These are phyloP conservation scores for Pseudopithomyces chartarum DNA, from an alignment of 2,329 filamentous ascomycete species.

Conservation along the genomic window DNA sequence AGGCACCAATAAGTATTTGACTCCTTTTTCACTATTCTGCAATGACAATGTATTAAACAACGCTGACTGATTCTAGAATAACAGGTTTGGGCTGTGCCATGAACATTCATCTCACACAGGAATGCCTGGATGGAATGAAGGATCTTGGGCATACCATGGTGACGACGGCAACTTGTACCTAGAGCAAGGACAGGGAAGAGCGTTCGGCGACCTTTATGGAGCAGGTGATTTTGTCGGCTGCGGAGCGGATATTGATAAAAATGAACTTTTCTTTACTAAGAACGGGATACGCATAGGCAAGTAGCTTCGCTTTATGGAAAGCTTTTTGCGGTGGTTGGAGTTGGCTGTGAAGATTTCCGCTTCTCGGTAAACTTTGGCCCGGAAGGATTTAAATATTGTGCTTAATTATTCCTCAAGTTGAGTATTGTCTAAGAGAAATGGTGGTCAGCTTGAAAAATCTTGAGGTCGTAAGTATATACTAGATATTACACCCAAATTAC, in stretches of 20 bases:
- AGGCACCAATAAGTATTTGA: not conserved
- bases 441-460: not conserved
- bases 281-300: not conserved
- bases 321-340: conserved; percentile 1
- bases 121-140: conserved; percentile 5
- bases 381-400: conserved; percentile 1
- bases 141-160: conserved; percentile 4
- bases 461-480: too few relatives aligned
- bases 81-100: too few relatives aligned
- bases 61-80: too few relatives aligned
- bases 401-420: not conserved
- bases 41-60: too few relatives aligned
- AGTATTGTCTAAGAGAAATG: not conserved
- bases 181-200: not conserved
- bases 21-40: too few relatives aligned
- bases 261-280: conserved; percentile 9
- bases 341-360: not conserved
- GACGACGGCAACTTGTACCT: not conserved
- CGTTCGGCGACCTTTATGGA: not conserved
- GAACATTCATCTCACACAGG: not conserved
- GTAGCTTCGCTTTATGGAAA: conserved; percentile 1
- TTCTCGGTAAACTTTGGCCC: conserved; percentile 8
- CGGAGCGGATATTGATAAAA: not conserved
- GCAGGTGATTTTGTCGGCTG: conserved; percentile 5
- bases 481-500: too few relatives aligned